Conservation (phyloP, 2,329 filamentous ascomycete genomes). For the Lachnellula cervina region DNA sequence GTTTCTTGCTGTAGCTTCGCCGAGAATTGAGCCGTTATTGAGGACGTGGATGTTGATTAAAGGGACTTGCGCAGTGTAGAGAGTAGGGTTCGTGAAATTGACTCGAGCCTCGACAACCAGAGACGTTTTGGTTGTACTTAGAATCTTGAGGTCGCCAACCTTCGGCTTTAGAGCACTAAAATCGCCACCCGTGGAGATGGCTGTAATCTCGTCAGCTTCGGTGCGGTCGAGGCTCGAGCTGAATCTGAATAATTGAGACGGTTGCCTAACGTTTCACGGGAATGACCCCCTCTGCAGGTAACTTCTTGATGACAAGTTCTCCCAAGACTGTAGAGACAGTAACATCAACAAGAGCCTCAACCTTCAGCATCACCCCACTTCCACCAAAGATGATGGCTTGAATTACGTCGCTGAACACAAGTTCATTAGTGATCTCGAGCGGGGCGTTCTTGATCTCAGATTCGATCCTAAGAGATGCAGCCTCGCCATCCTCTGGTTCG, state of each 20-base stretch:
- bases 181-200: slow-evolving; percentile 49
- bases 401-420: slow-evolving; percentile 76
- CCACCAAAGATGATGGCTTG: slow-evolving; percentile 72
- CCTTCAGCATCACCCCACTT: slow-evolving; percentile 62
- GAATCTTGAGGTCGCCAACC: slow-evolving; percentile 65
- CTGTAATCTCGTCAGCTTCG: slow-evolving; percentile 41
- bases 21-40: slow-evolving; percentile 69
- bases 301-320: slow-evolving; percentile 70
- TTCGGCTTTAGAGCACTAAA: slow-evolving; percentile 51
- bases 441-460: slow-evolving; percentile 75
- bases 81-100: slow-evolving; percentile 86
- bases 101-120: slow-evolving; percentile 66
- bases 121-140: slow-evolving; percentile 66
- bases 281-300: slow-evolving; percentile 80
- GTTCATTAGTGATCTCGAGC: slow-evolving; percentile 73
- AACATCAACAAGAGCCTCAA: slow-evolving; percentile 78
- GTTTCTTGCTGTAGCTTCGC: slow-evolving; percentile 65
- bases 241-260: slow-evolving; percentile 39
- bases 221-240: slow-evolving; percentile 28
- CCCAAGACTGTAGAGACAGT: slow-evolving; percentile 79
- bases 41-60: slow-evolving; percentile 72
- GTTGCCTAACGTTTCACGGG: slow-evolving; percentile 87
- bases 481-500: slow-evolving; percentile 48
- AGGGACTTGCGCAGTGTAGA: slow-evolving; percentile 78
- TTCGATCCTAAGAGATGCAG: slow-evolving; percentile 64